Conservation (phyloP, 257 asterid genomes). For the Striga asiatica region DNA sequence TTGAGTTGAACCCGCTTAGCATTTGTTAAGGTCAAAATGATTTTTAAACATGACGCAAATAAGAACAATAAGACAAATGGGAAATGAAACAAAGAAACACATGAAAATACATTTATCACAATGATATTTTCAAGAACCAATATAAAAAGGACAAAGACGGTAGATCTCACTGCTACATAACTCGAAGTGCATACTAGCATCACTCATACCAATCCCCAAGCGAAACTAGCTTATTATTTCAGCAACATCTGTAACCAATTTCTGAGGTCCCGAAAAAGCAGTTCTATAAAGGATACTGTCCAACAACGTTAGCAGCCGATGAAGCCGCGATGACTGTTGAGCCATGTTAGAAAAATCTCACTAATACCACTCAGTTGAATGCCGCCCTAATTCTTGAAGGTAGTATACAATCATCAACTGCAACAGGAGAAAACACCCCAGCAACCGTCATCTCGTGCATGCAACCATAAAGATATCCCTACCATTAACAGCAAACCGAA, state of each 20-base stretch:
- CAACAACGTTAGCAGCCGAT: constrained; percentile 86
- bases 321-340: constrained; percentile 94
- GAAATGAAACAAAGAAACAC: neutral
- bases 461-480: constrained; percentile 22
- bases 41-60: constrained; percentile 6
- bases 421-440: constrained; percentile 16
- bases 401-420: constrained; percentile 19
- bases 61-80: neutral
- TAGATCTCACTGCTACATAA: too few relatives aligned
- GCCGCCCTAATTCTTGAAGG: constrained; percentile 23
- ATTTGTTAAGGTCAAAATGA: constrained; percentile 42
- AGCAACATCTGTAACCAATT: neutral
- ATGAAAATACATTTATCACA: neutral
- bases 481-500: constrained; percentile 12
- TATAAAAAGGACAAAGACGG: too few relatives aligned
- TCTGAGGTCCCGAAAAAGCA: neutral
- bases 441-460: constrained; percentile 24
- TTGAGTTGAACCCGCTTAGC: constrained; percentile 92
- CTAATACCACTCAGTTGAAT: constrained; percentile 26
- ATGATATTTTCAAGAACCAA: neutral
- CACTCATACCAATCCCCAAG: neutral
- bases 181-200: neutral
- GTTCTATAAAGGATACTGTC: constrained; percentile 79
- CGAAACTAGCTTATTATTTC: neutral
- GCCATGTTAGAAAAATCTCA: constrained; percentile 44